Evolutionary conservation across 805 yeast genomes (phyloP).

Genomic region (Dipodascopsis uninucleata): DNA sequence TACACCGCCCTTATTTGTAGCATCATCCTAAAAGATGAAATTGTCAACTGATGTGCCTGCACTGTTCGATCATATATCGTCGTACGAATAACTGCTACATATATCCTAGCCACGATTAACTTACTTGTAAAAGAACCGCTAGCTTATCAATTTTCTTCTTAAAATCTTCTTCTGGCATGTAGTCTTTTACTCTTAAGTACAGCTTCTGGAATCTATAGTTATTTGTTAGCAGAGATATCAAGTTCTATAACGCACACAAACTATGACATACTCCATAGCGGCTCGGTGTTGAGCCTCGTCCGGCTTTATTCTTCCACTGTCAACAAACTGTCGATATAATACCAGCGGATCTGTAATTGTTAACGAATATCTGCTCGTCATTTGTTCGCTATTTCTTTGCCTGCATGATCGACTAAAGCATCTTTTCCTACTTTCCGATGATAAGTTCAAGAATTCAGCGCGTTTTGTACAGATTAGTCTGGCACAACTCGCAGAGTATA

Average conservation of each 20-base stretch:
- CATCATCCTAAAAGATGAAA: conserved; percentile 4
- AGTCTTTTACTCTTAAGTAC: conserved; percentile 56
- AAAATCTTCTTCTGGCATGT: conserved; percentile 51
- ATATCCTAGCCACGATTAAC: conserved; percentile 28
- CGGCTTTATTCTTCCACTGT: conserved; percentile 48
- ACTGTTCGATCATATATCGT: too few relatives aligned
- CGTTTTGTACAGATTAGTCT: too few relatives aligned
- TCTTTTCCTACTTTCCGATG: too few relatives aligned
- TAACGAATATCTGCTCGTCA: too few relatives aligned
- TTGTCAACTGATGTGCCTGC: too few relatives aligned
- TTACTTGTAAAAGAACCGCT: conserved; percentile 33
- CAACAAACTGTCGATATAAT: conserved; percentile 52
- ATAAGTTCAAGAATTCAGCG: too few relatives aligned
- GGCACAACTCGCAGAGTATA: too few relatives aligned
- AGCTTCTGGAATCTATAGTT: conserved; percentile 48
- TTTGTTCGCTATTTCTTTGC: too few relatives aligned
- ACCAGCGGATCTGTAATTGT: conserved; percentile 61
- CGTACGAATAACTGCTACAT: neutral
- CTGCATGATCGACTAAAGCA: too few relatives aligned
- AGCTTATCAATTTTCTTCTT: conserved; percentile 42
- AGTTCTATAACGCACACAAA: neutral
- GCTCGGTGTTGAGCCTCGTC: conserved; percentile 62
- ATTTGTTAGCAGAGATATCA: conserved; percentile 3
- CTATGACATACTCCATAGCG: conserved; percentile 45
- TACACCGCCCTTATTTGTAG: conserved; percentile 5